Percentiles rank a stretch among this genome's conserved stretches.
Evolutionary conservation across 805 yeast genomes (phyloP).

Genomic region (Metschnikowia continentalis): DNA sequence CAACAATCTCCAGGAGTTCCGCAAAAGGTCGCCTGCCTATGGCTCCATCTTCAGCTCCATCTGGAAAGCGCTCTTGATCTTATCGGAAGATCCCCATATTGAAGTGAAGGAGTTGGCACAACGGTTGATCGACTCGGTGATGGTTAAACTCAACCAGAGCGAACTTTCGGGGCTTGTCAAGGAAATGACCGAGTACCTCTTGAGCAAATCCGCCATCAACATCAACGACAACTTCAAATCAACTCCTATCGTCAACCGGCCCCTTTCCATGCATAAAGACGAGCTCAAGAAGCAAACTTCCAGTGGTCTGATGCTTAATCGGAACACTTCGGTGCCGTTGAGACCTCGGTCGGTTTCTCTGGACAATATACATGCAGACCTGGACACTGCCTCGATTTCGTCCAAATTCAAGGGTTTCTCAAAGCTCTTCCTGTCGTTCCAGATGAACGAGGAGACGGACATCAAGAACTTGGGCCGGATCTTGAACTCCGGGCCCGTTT

Average conservation of each 20-base stretch:
- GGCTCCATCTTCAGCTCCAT: slow-evolving; percentile 82
- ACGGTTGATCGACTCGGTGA: slow-evolving; percentile 67
- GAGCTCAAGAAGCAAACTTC: slow-evolving; percentile 20
- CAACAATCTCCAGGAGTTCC: slow-evolving; percentile 55
- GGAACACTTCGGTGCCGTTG: slow-evolving; percentile 24
- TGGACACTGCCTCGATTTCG: slow-evolving; percentile 30
- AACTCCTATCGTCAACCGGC: slow-evolving; percentile 32
- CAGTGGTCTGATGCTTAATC: slow-evolving; percentile 20
- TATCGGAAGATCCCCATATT: slow-evolving; percentile 83
- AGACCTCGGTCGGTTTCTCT: slow-evolving; percentile 29
- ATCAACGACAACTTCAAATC: slow-evolving; percentile 40
- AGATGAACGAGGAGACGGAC: slow-evolving; percentile 40
- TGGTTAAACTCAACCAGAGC: slow-evolving; percentile 59
- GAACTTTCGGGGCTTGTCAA: slow-evolving; percentile 60
- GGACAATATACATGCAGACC: slow-evolving; percentile 22
- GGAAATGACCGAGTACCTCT: slow-evolving; percentile 61
- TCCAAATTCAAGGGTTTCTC: slow-evolving; percentile 31
- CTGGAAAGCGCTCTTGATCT: slow-evolving; percentile 79
- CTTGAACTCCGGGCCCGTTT: slow-evolving; percentile 33
- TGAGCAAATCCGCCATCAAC: slow-evolving; percentile 45
- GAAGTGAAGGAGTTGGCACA: slow-evolving; percentile 75
- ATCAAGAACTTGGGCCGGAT: slow-evolving; percentile 35
- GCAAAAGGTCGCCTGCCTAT: slow-evolving; percentile 72
- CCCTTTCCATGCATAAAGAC: slow-evolving; percentile 16
- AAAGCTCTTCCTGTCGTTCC: slow-evolving; percentile 34